Evolutionary conservation across 176 grass and related monocot genomes (phyloP), one percentile per base, ranked within the genome.

Genomic region (Musa acuminata): DNA sequence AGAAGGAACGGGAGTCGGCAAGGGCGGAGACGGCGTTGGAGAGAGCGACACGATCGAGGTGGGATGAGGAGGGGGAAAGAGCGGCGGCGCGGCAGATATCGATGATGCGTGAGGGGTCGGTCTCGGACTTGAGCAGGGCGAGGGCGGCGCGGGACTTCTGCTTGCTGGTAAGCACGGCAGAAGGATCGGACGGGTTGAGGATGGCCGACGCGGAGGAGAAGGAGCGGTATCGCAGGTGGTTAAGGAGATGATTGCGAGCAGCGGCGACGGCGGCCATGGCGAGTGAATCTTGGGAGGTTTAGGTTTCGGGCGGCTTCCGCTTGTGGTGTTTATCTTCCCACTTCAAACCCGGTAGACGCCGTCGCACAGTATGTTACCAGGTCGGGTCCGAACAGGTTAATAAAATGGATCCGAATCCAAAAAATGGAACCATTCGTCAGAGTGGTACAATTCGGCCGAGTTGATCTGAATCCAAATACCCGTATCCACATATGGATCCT

Each of bases 41-140:
- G 72, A 93, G 82, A 13, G 94, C 85, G 21, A 78, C 8, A 57
- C 87, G 89, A 51, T 96, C 89, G 70, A 90, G 21, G 81, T 85
- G 89, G 77, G 77, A 79, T 13, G 48, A 83, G 16, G 75, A 29
- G 51, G 87, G 89, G 22, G 74, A 77, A 66, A 92, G 93, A 8
- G 89, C 77, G 9, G 94, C 90, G 71, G 87, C 90, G 27, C 83
- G 90, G 84, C 84, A 93, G 70, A 93, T 97, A 76, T 86, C 82
- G 62, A 97, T 74, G 82, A 97, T 97, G 72, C 90, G 86, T 11
- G 86, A 77, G 8, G 87, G 85, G 70, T 83, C 72, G 71, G 74
- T 79, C 62, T 86, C 80, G 55, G 78, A 64, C 79, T 88, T 90
- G 85, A 94, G 85, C 77, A 90, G 93, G 50, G 90, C 84, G 21